These are phyloP conservation scores for Cadophora malorum DNA, from an alignment of 2,329 filamentous ascomycete genomes.

Conservation along the genomic window DNA sequence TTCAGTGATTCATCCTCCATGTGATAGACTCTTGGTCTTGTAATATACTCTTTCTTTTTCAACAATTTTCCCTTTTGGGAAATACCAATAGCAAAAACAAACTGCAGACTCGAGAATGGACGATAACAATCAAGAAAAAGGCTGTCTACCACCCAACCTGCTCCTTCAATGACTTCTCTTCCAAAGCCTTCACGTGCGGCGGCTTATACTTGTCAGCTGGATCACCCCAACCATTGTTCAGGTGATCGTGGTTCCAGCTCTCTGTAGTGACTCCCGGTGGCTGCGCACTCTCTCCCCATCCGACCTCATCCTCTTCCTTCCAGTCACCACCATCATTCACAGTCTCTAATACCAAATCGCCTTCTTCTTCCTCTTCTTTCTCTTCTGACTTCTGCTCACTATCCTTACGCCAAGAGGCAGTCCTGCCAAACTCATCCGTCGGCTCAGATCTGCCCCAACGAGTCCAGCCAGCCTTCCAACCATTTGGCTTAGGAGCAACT, in stretches of 20 bases:
- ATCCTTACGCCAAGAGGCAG: slow-evolving; percentile 1
- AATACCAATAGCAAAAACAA: not conserved
- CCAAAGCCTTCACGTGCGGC: slow-evolving; percentile 33
- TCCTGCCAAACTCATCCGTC: slow-evolving; percentile 12
- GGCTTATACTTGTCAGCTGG: slow-evolving; percentile 30
- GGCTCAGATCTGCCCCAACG: not conserved
- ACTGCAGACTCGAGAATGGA: not conserved
- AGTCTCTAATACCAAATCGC: slow-evolving; percentile 24
- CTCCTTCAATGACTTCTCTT: slow-evolving; percentile 25
- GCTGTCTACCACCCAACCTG: slow-evolving; percentile 25
- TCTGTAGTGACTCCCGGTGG: not conserved
- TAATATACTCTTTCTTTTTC: slow-evolving; percentile 10
- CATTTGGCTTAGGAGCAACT: slow-evolving; percentile 23
- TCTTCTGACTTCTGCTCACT: slow-evolving; percentile 1
- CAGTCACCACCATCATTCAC: slow-evolving; percentile 12
- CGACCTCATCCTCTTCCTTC: slow-evolving; percentile 11
- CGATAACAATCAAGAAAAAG: not conserved
- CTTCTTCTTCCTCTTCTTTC: slow-evolving; percentile 14
- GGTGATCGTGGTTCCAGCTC: not conserved
- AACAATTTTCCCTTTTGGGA: not conserved
- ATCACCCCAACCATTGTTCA: slow-evolving; percentile 18
- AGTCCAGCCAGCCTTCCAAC: slow-evolving; percentile 5
- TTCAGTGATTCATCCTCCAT: not conserved
- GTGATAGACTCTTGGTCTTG: slow-evolving; percentile 8
- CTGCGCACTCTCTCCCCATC: slow-evolving; percentile 20